Evolutionary conservation across 164 flowering plant species (phyloP), one percentile per base, ranked within the genome.

Genomic region (Aristolochia contorta): DNA sequence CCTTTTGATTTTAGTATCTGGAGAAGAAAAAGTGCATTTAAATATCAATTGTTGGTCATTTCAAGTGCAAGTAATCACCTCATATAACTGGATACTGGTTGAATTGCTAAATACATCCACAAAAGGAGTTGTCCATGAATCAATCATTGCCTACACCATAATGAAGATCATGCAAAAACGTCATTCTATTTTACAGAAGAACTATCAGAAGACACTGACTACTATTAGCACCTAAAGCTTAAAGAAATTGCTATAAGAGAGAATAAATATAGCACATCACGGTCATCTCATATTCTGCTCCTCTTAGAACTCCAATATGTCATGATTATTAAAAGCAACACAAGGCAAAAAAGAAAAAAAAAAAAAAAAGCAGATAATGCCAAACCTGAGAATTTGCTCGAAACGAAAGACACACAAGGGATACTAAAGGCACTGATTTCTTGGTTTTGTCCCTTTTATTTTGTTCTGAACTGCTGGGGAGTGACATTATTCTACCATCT

Each of bases 371-470:
- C 10, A 51, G n/a, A 16, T 10, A 30, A 54, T 32, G 4, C 4
- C 72, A 43, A 68, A 90, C 98, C 97, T 84, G 90, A 61, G 98
- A 90, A 62, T 63, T 80, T 41, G 97, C 96, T 57, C 96, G 88
- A 65, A 90, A 93, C 2, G 86, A 75, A 66, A 93, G 84, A 65
- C 98, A 90, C n/a, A 93, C 18, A 37, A 90, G 67, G n/a, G 92
- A 71, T n/a, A 77, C 89, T 59, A 65, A 74, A 6, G 90, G 82
- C 19, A 56, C 21, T 47, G 62, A 67, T 33, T 50, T 6, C 18
- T 60, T 62, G 22, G 61, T 15, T 12, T 65, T 63, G 55, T 64
- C 69, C 49, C 15, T 73, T 19, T 25, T 76, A 64, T 68, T 74
- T 10, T 63, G 77, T 65, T 68, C 69, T 47, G 70, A 68, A 18